Percentiles rank a stretch among this genome's conserved stretches.
phyloP scores from a whole-genome alignment of 2,329 filamentous ascomycete genomes.

The Massarina eburnea region DNA sequence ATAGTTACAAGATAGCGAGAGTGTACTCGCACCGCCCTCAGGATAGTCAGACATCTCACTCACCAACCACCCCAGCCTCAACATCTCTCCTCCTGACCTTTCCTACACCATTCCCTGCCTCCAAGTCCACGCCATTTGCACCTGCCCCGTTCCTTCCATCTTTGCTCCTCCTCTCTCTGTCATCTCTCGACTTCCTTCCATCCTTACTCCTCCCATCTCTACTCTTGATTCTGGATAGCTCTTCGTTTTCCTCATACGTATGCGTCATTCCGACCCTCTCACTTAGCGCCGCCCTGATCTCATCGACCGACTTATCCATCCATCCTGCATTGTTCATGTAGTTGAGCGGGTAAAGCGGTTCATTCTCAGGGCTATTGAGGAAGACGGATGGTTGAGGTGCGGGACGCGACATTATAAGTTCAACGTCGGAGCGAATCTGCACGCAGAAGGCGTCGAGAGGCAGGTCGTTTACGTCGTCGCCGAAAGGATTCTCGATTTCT shows the following conservation, averaged over 20 bases:
- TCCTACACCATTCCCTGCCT: too few relatives aligned
- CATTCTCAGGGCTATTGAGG: slow-evolving; percentile 50
- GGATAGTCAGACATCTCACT: not conserved
- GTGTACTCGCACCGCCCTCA: too few relatives aligned
- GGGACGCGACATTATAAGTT: slow-evolving; percentile 66
- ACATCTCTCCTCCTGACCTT: not conserved
- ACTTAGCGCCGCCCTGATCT: slow-evolving; percentile 45
- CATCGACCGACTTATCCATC: slow-evolving; percentile 37
- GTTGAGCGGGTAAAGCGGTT: slow-evolving; percentile 58
- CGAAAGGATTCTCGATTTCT: slow-evolving; percentile 85
- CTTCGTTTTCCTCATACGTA: slow-evolving; percentile 3
- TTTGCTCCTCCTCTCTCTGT: not conserved
- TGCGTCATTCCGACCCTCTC: slow-evolving; percentile 26
- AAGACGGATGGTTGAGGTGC: slow-evolving; percentile 56
- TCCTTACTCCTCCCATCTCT: not conserved
- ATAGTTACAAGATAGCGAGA: too few relatives aligned
- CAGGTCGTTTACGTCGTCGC: slow-evolving; percentile 76
- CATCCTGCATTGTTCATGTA: slow-evolving; percentile 37
- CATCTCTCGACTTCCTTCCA: not conserved
- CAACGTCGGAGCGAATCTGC: slow-evolving; percentile 71
- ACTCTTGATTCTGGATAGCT: not conserved
- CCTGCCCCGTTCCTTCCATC: not conserved
- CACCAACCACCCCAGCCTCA: not conserved
- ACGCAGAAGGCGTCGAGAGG: slow-evolving; percentile 70
- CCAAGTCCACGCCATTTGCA: not conserved